These are phyloP conservation scores for Penicillium egyptiacum DNA, from an alignment of 495 filamentous ascomycete species.

Conservation along the genomic window DNA sequence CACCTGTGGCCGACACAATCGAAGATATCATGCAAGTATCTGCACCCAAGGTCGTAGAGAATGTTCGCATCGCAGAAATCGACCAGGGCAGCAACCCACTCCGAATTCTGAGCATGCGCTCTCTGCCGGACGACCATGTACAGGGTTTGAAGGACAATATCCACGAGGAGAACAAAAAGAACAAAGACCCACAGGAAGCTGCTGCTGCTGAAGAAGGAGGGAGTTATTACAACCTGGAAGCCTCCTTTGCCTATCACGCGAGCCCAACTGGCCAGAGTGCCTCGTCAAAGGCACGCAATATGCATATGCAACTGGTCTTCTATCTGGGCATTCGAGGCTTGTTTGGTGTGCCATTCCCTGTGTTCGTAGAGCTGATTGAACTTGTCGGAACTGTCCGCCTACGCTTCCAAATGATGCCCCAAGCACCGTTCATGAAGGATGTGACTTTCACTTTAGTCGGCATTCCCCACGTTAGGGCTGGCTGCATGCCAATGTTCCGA, in stretches of 20 bases:
- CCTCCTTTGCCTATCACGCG: constrained; percentile 91
- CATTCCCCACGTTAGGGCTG: constrained; percentile 80
- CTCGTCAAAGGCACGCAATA: constrained; percentile 81
- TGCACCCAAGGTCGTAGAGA: constrained; percentile 83
- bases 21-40: constrained; percentile 97
- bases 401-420: constrained; percentile 79
- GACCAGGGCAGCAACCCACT: constrained; percentile 89
- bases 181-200: constrained; percentile 81
- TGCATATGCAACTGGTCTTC: constrained; percentile 96
- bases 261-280: constrained; percentile 66
- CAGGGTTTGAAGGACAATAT: constrained; percentile 76
- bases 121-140: constrained; percentile 80
- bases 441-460: constrained; percentile 94
- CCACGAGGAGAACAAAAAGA: constrained; percentile 72
- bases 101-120: constrained; percentile 83
- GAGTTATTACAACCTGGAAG: constrained; percentile 91
- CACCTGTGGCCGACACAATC: constrained; percentile 66
- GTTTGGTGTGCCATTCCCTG: constrained; percentile 86
- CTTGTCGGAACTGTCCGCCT: constrained; percentile 84
- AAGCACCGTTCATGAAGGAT: constrained; percentile 87
- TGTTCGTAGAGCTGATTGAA: constrained; percentile 82
- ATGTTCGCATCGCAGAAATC: constrained; percentile 94
- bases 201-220: constrained; percentile 89
- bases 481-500: constrained; percentile 89
- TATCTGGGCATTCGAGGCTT: constrained; percentile 72